Conservation (phyloP, 441 rosid genomes). For the Francoa sonchifolia region DNA sequence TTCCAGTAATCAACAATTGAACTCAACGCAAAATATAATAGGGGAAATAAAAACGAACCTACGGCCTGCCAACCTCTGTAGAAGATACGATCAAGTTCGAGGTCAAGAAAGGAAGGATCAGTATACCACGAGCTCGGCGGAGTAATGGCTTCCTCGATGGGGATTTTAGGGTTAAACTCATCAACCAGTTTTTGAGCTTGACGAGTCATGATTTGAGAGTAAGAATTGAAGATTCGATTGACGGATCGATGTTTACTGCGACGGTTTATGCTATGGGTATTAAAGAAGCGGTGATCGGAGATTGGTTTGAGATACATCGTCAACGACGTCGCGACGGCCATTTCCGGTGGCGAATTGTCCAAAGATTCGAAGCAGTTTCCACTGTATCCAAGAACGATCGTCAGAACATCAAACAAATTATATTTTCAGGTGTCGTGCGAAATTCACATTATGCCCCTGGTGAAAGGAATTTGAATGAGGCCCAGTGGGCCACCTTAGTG, state of each 20-base stretch:
- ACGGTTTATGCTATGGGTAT: neutral
- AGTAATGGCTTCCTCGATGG: slow-evolving; percentile 56
- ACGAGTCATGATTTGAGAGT: neutral
- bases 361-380: no score
- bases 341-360: neutral
- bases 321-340: neutral
- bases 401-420: no score
- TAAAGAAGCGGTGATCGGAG: neutral
- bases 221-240: neutral
- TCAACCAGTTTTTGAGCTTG: slow-evolving; percentile 17
- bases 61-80: slow-evolving; percentile 78
- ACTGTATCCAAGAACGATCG: no score
- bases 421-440: no score
- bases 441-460: no score
- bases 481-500: no score
- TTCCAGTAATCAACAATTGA: no score
- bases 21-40: neutral
- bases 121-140: slow-evolving; percentile 86
- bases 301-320: slow-evolving; percentile 1
- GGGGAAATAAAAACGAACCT: slow-evolving; percentile 30
- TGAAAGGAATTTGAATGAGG: no score
- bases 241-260: neutral
- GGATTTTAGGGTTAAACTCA: slow-evolving; percentile 49
- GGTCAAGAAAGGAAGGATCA: slow-evolving; percentile 34
- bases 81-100: slow-evolving; percentile 61